Percentiles rank a stretch among this genome's conserved stretches.
These are phyloP conservation scores for Sporothrix variecibatus DNA, from an alignment of 2,329 filamentous ascomycete species.

Conservation along the genomic window DNA sequence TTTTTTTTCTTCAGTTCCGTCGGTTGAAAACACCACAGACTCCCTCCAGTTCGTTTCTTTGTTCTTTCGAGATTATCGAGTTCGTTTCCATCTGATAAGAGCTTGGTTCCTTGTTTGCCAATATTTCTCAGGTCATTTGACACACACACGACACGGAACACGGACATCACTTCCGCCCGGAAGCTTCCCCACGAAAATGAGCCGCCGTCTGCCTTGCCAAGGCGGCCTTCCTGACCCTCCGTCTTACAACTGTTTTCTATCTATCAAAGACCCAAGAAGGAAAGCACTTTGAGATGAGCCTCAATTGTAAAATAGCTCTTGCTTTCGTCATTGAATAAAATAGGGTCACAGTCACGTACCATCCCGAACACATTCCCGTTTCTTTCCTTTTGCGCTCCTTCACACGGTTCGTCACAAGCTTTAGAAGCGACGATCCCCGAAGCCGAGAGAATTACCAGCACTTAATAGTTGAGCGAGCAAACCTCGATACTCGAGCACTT, in stretches of 20 bases:
- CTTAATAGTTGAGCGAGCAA: not conserved
- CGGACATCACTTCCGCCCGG: not conserved
- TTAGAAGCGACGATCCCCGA: not conserved
- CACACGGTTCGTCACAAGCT: not conserved
- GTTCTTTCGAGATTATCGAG: not conserved
- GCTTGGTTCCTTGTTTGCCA: not conserved
- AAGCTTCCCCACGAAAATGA: constrained; percentile 16
- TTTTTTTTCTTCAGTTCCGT: too few species aligned
- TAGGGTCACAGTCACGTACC: not conserved
- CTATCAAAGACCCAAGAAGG: not conserved
- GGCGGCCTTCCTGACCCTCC: not conserved
- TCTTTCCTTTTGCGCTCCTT: not conserved
- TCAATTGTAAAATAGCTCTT: not conserved
- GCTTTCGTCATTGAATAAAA: not conserved
- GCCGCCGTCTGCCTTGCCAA: not conserved
- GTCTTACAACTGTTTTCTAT: not conserved
- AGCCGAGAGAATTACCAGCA: not conserved
- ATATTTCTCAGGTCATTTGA: not conserved
- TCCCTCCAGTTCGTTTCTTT: not conserved
- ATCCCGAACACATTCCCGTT: not conserved
- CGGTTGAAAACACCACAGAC: not conserved
- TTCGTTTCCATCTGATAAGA: not conserved
- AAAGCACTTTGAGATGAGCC: not conserved
- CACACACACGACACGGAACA: not conserved
- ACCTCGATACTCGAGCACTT: not conserved